Base-by-base conservation (phyloP, 1,284 basidiomycete species). In the Ceratobasidium sp. region DNA sequence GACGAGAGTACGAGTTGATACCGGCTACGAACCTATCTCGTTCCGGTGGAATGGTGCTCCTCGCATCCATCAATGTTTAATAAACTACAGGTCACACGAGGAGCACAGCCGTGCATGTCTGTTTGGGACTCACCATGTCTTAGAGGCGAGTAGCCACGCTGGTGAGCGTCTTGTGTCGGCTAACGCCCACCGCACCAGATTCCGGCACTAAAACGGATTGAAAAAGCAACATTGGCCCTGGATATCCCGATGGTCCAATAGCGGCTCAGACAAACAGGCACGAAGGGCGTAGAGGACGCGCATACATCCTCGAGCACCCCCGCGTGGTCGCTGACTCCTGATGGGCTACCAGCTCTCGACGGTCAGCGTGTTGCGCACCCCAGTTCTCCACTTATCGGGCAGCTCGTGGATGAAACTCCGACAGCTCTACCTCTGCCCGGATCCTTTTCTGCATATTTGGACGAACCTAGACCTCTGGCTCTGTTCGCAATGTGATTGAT, bases 391-490 rank as follows among this genome's bases (percentile, higher is more conserved):
- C 46, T 46, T 34, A 48, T 53, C 59, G 48, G 46, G 46, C 22
- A 34, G 22, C 59, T 73, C 59, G 49, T 53, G 71, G 46, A 27
- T 37, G 29, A 73, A 59, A 73, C 71, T 73, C 71, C 71, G 71
- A 59, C 59, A 22, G 39, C 43, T 37, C 43, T 41, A 41, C 56
- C 16, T 58, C 56, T 48, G 29, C 16, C 24, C 53, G 71, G 71
- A 53, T 73, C 71, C 37, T 29, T 73, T 73, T 63, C 48, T 59
- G 51, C 71, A 62, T 53, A 63, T 62, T 39, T 8, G 71, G 59
- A 73, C 27, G 58, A 27, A 72, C 71, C 71, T 73, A 73, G 71
- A 63, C 71, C 71, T 49, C 54, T 22, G 71, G 41, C 58, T 73
- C 37, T 41, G 51, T 49, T 58, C 22, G 43, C 58, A 61, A 62